Conservation (phyloP, 306 rosid genomes). For the Echinosophora koreensis region DNA sequence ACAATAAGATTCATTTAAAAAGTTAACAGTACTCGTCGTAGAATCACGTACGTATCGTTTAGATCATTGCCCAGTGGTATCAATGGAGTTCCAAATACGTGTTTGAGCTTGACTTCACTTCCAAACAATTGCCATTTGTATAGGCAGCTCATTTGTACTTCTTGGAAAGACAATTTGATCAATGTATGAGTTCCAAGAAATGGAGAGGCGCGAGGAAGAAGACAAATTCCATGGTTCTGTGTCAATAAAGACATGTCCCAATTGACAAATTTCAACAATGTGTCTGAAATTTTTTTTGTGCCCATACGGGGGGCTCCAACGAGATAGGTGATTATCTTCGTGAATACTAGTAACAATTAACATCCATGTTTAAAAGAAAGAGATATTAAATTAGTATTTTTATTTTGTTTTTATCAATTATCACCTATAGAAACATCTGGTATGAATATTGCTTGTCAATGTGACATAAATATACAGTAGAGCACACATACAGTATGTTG, state of each 20-base stretch:
- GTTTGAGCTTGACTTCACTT: slow-evolving; percentile 20
- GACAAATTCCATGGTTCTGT: slow-evolving; percentile 34
- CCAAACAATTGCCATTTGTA: not conserved
- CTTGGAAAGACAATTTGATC: not conserved
- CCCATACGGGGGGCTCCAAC: slow-evolving; percentile 7
- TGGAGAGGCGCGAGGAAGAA: not conserved
- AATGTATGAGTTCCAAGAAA: slow-evolving; percentile 8
- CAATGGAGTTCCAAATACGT: slow-evolving; percentile 1
- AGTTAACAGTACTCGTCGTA: too few relatives aligned
- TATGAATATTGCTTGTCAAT: too few relatives aligned
- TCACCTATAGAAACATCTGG: too few relatives aligned
- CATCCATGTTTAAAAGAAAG: not conserved
- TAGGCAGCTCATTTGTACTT: slow-evolving; percentile 1
- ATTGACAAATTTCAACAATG: slow-evolving; percentile 26
- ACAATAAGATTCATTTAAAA: too few relatives aligned
- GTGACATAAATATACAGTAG: too few relatives aligned
- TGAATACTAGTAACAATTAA: not conserved
- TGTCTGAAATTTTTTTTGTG: not conserved
- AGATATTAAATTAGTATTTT: too few relatives aligned
- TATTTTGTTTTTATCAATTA: too few relatives aligned
- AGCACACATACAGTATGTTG: too few relatives aligned
- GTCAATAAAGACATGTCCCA: slow-evolving; percentile 39
- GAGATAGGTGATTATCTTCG: not conserved
- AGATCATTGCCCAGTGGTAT: slow-evolving; percentile 25
- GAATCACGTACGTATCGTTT: slow-evolving; percentile 10